These are phyloP conservation scores for Solanum virginianum DNA, from an alignment of 257 asterid genomes.

Conservation along the genomic window DNA sequence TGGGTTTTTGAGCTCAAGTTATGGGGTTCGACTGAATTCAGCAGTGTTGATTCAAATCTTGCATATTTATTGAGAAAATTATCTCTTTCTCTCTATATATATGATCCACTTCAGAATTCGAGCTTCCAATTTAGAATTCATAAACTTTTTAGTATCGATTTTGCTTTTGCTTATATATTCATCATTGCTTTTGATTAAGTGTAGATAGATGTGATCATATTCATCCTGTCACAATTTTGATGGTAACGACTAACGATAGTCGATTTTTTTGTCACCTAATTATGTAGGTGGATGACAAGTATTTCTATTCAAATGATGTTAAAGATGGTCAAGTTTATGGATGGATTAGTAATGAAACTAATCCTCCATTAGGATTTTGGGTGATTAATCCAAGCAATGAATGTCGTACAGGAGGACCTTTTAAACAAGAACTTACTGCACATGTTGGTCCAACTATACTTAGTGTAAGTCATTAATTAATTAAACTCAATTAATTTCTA, in stretches of 20 bases:
- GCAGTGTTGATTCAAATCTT: too few species aligned
- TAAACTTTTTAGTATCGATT: background rate
- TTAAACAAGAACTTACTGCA: constrained; percentile 56
- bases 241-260: background rate
- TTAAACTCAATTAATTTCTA: background rate
- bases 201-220: background rate
- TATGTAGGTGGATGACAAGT: constrained; percentile 58
- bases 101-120: background rate
- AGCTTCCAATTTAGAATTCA: background rate
- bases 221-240: background rate
- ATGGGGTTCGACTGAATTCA: background rate
- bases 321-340: constrained; percentile 53
- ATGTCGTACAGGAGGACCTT: constrained; percentile 49
- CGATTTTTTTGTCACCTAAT: background rate
- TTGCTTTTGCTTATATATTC: background rate
- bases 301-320: constrained; percentile 34
- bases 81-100: background rate
- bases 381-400: constrained; percentile 60
- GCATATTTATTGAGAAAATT: too few species aligned
- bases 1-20: background rate
- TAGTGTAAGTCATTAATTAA: constrained; percentile 17
- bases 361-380: constrained; percentile 42
- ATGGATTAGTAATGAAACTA: constrained; percentile 16
- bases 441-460: constrained; percentile 56
- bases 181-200: background rate